Conservation (phyloP, 306 rosid species). For the Carpinus fangiana region DNA sequence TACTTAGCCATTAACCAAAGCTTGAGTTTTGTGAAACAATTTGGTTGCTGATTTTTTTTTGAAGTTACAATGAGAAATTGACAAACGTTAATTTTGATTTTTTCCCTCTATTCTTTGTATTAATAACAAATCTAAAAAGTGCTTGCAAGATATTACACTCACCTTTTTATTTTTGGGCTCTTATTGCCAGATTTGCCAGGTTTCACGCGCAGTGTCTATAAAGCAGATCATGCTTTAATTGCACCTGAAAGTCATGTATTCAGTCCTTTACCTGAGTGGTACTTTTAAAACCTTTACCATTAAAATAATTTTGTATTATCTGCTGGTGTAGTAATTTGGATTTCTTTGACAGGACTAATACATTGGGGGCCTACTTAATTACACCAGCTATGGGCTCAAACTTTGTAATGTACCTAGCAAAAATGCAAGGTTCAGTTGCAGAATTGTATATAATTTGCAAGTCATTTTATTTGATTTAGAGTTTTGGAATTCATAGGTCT, state of each 20-base stretch:
- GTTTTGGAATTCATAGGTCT: background rate
- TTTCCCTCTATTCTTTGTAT: background rate
- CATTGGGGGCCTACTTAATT: slow-evolving; percentile 78
- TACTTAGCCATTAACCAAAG: background rate
- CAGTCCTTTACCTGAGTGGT: slow-evolving; percentile 89
- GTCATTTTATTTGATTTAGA: slow-evolving; percentile 15
- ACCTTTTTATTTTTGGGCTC: slow-evolving; percentile 13
- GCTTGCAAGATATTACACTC: slow-evolving; percentile 13
- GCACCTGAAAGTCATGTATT: slow-evolving; percentile 94
- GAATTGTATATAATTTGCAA: slow-evolving; percentile 6
- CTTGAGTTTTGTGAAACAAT: background rate
- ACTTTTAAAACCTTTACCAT: slow-evolving; percentile 25
- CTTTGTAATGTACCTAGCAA: slow-evolving; percentile 87
- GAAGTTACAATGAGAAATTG: background rate
- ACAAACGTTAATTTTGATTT: background rate
- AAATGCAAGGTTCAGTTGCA: slow-evolving; percentile 73
- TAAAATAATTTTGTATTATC: slow-evolving; percentile 23
- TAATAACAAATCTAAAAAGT: background rate
- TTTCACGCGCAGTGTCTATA: slow-evolving; percentile 90
- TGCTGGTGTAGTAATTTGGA: slow-evolving; percentile 22
- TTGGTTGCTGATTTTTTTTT: slow-evolving; percentile 1
- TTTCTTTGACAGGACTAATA: slow-evolving; percentile 61
- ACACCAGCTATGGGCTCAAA: slow-evolving; percentile 81
- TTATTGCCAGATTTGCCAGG: slow-evolving; percentile 81
- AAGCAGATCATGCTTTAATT: slow-evolving; percentile 78